These are phyloP conservation scores for Aspergillus viridinutans DNA, from an alignment of 2,329 filamentous ascomycete species.

Conservation along the genomic window DNA sequence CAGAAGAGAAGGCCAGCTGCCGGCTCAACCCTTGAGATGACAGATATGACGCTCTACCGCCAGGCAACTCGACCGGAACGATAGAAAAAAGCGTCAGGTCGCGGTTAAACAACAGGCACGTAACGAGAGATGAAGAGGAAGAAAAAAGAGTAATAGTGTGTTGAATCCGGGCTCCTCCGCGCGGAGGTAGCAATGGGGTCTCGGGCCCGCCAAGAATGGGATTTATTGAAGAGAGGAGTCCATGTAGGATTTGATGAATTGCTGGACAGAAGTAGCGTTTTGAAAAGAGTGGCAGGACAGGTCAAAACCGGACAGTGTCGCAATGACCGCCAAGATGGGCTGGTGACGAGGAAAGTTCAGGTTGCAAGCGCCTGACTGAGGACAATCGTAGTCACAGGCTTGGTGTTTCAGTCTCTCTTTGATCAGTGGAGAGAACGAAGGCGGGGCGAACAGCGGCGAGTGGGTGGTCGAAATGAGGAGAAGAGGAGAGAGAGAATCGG, in stretches of 20 bases:
- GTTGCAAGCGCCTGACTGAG: conserved; percentile 14
- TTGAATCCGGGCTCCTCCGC: conserved; percentile 13
- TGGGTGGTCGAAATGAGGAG: neutral
- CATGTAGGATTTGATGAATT: conserved; percentile 6
- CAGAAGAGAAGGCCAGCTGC: conserved; percentile 15
- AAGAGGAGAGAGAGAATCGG: neutral
- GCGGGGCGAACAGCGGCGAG: neutral
- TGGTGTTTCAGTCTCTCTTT: conserved; percentile 9
- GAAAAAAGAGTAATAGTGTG: conserved; percentile 3
- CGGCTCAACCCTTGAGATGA: neutral
- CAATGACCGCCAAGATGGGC: conserved; percentile 5
- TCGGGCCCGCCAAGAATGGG: conserved; percentile 15
- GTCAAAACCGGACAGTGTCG: neutral
- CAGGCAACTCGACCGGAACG: neutral
- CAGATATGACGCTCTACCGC: neutral
- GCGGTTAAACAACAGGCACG: neutral
- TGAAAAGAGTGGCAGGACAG: conserved; percentile 4
- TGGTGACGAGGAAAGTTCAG: conserved; percentile 8
- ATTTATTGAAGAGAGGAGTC: conserved; percentile 4
- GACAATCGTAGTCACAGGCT: conserved; percentile 6
- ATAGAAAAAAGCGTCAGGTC: neutral
- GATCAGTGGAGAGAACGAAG: neutral
- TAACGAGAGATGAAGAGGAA: neutral
- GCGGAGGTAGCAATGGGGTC: conserved; percentile 14
- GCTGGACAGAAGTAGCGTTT: neutral